Conservation (phyloP, 2,329 filamentous ascomycete genomes). For the Colletotrichum siamense region DNA sequence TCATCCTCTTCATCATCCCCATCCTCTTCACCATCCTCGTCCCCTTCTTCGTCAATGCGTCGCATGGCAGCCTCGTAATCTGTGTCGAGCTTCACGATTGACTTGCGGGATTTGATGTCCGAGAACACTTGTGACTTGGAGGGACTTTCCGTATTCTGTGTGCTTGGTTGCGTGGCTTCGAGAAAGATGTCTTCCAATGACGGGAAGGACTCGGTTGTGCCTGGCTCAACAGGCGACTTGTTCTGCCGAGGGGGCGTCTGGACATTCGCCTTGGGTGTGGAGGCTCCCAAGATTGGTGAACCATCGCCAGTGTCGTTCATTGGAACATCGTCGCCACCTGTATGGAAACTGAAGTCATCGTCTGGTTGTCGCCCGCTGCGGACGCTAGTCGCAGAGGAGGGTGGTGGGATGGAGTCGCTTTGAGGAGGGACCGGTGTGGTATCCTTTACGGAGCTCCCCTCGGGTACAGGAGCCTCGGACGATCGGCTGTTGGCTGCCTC, state of each 20-base stretch:
- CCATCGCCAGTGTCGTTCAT: neutral
- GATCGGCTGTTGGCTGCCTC: neutral
- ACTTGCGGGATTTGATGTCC: conserved; percentile 29
- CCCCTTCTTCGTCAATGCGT: conserved; percentile 38
- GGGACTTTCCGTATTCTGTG: conserved; percentile 32
- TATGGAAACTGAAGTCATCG: conserved; percentile 41
- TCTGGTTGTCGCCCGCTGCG: conserved; percentile 57
- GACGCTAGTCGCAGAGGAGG: conserved; percentile 46
- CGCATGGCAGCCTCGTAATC: conserved; percentile 52
- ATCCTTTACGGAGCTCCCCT: conserved; percentile 4
- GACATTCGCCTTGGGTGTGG: neutral
- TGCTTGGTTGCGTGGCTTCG: conserved; percentile 42
- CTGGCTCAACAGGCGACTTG: conserved; percentile 9
- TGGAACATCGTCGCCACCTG: conserved; percentile 32
- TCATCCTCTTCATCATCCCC: neutral
- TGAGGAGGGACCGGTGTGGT: neutral
- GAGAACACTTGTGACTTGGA: conserved; percentile 32
- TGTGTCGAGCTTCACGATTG: conserved; percentile 30
- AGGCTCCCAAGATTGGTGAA: neutral
- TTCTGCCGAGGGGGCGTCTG: neutral
- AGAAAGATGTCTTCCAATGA: conserved; percentile 43
- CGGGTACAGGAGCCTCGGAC: conserved; percentile 12
- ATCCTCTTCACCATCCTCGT: neutral
- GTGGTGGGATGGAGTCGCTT: conserved; percentile 17
- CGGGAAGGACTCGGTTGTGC: conserved; percentile 33